Conservation (phyloP, 352 stramenopile species). For the Blastocystis sp. region DNA sequence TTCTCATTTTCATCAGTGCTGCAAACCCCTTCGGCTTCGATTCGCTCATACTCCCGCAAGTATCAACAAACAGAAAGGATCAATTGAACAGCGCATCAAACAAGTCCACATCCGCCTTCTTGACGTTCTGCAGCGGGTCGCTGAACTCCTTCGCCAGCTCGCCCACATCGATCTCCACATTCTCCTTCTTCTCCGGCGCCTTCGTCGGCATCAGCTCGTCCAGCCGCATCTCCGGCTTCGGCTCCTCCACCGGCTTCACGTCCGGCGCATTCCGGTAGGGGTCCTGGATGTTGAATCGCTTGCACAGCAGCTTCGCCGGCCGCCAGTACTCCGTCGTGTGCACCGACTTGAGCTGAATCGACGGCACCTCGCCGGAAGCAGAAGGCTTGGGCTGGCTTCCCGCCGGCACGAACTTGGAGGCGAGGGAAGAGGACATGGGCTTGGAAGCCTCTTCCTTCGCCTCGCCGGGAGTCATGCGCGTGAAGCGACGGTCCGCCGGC, state of each 20-base stretch:
- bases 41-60: conserved; percentile 25
- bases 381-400: background rate
- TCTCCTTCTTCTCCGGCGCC: background rate
- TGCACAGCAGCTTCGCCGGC: conserved; percentile 53
- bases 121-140: conserved; percentile 61
- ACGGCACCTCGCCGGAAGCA: background rate
- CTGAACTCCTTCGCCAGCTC: conserved; percentile 59
- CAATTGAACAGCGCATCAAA: conserved; percentile 51
- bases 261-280: conserved; percentile 38
- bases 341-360: background rate
- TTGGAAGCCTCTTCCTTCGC: background rate
- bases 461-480: conserved; percentile 33
- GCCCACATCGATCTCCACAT: conserved; percentile 31
- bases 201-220: conserved; percentile 29
- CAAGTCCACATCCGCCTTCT: conserved; percentile 62
- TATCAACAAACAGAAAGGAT: conserved; percentile 22
- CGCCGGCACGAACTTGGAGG: conserved; percentile 37
- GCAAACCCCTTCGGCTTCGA: conserved; percentile 30
- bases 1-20: conserved; percentile 33
- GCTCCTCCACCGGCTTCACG: background rate
- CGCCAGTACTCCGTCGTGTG: conserved; percentile 12
- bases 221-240: background rate
- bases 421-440: background rate
- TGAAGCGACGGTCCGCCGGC: background rate
- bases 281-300: conserved; percentile 63